These are phyloP conservation scores for Starmerella riodocensis DNA, from an alignment of 805 yeast species.

Conservation along the genomic window DNA sequence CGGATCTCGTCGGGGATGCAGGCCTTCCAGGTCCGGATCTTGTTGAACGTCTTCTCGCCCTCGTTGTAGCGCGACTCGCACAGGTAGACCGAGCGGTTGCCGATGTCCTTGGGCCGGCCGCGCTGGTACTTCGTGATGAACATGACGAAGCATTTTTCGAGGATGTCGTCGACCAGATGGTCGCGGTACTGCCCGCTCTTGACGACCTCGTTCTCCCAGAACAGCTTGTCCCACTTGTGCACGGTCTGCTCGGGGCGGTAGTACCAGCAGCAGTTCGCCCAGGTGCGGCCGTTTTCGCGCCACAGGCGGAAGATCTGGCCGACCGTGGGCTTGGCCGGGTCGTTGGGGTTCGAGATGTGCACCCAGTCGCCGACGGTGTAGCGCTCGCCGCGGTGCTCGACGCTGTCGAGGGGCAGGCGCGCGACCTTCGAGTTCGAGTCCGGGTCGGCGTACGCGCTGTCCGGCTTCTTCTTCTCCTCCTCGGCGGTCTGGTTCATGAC, in stretches of 20 bases:
- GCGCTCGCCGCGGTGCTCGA: constrained; percentile 54
- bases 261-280: constrained; percentile 95
- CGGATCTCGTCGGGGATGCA: constrained; percentile 95
- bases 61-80: constrained; percentile 94
- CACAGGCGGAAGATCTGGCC: constrained; percentile 91
- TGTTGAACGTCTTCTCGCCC: constrained; percentile 75
- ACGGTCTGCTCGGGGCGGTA: constrained; percentile 96
- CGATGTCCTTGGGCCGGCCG: constrained; percentile 76
- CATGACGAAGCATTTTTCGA: constrained; percentile 88
- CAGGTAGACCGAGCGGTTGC: constrained; percentile 59
- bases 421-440: constrained; percentile 46
- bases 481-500: constrained; percentile 44
- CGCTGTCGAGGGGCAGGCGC: constrained; percentile 67
- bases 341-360: constrained; percentile 73
- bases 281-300: constrained; percentile 68
- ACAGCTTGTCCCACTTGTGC: constrained; percentile 77
- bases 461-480: constrained; percentile 68
- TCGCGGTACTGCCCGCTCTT: constrained; percentile 95
- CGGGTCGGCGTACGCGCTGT: constrained; percentile 47
- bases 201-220: constrained; percentile 88
- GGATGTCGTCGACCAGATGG: constrained; percentile 74
- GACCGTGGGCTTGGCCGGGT: constrained; percentile 75
- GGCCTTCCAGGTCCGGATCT: constrained; percentile 96
- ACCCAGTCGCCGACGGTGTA: constrained; percentile 95
- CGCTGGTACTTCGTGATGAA: constrained; percentile 89